A percentile compares a stretch with the other conserved stretches of the same genome.
phyloP scores from a whole-genome alignment of 2,329 filamentous ascomycete genomes.

The Penicillium oxalicum region DNA sequence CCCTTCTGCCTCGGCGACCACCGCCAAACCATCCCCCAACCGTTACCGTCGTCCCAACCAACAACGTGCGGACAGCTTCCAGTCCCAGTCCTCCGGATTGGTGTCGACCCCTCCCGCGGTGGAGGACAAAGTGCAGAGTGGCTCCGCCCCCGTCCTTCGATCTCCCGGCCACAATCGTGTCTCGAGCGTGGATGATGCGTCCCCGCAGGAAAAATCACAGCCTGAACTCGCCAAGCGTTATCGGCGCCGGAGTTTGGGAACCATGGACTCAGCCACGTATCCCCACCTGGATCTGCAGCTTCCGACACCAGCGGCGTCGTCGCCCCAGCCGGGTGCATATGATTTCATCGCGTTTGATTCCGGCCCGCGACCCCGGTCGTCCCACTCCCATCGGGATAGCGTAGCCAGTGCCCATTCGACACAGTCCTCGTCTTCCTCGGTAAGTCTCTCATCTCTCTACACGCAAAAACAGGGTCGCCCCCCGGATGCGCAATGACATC shows the following conservation, averaged over 20 bases:
- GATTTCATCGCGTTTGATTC: slow-evolving; percentile 31
- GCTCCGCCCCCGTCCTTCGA: slow-evolving; percentile 33
- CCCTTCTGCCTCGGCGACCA: slow-evolving; percentile 44
- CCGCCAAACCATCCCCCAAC: slow-evolving; percentile 65
- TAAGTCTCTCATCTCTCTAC: slow-evolving; percentile 41
- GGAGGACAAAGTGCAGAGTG: slow-evolving; percentile 40
- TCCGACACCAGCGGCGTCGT: slow-evolving; percentile 22
- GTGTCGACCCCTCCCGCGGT: slow-evolving; percentile 8
- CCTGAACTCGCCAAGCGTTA: slow-evolving; percentile 69
- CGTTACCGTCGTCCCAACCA: slow-evolving; percentile 69
- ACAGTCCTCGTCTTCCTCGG: slow-evolving; percentile 57
- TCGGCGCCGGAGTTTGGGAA: slow-evolving; percentile 76
- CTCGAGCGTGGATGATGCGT: slow-evolving; percentile 65
- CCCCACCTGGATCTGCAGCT: slow-evolving; percentile 30
- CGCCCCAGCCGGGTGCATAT: slow-evolving; percentile 27
- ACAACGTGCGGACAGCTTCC: slow-evolving; percentile 48
- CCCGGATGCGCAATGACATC: too few species aligned
- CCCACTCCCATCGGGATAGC: slow-evolving; percentile 50
- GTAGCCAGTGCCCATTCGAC: slow-evolving; percentile 56
- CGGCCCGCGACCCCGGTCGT: slow-evolving; percentile 28
- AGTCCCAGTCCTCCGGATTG: slow-evolving; percentile 13
- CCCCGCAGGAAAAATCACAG: slow-evolving; percentile 47
- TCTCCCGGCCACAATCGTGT: slow-evolving; percentile 50
- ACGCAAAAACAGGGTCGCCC: not conserved
- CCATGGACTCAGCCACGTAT: slow-evolving; percentile 46